Conservation (phyloP, 2,329 filamentous ascomycete species). For the Ceratocystis albifundus region DNA sequence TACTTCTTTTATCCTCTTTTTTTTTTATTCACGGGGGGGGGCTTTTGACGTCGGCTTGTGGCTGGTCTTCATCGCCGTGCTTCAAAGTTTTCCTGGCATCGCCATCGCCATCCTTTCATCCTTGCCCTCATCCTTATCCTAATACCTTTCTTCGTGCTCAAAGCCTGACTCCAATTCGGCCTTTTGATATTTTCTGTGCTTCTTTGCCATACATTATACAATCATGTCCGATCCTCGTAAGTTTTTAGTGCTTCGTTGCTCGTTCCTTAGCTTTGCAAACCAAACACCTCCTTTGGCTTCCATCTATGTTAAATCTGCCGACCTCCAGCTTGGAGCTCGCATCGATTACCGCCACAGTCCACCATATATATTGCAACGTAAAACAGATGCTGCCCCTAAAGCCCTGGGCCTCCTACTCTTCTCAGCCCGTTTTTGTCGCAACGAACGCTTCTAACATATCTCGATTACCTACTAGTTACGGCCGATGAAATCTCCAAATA, state of each 20-base stretch:
- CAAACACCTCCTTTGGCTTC: background rate
- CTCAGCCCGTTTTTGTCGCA: background rate
- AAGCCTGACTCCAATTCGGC: background rate
- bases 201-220: background rate
- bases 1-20: background rate
- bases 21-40: background rate
- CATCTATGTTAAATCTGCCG: background rate
- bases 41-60: background rate
- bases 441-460: background rate
- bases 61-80: conserved; percentile 2
- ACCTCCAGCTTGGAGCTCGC: background rate
- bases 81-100: conserved; percentile 4
- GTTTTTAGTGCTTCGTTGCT: background rate
- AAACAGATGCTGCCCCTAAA: background rate
- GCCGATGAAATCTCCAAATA: conserved; percentile 41
- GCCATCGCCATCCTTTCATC: conserved; percentile 7
- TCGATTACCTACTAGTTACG: conserved; percentile 33
- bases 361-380: background rate
- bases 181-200: background rate
- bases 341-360: background rate
- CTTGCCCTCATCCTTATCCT: background rate
- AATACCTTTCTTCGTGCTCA: background rate
- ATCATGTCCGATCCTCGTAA: conserved; percentile 21
- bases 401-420: background rate
- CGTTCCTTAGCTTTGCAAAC: background rate